Base-by-base conservation (phyloP, 371 early-diverging fungal species). In the Paraphysoderma sedebokerense region DNA sequence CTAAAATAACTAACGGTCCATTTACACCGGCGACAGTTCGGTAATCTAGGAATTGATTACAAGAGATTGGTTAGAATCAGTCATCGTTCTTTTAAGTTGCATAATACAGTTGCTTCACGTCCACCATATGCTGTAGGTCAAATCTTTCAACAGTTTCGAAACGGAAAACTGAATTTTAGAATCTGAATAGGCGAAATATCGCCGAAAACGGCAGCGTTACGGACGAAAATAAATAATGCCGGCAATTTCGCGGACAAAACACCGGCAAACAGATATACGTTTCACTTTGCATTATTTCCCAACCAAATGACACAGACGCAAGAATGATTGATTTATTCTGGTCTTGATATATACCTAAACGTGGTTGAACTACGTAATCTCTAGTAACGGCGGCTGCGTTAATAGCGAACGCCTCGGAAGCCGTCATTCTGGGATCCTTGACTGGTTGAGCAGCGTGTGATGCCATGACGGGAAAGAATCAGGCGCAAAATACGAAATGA, bases 1-100 rank as follows among this genome's bases (percentile, higher is more conserved):
- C 99, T 50, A 99, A 72, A 66, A 99, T 95, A 38, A 99, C 98
- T 58, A 99, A 72, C 32, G 99, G 99, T 32, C 99, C 99, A 65
- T 98, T 99, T 40, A 99, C 98, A 62, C 99, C 98, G 29, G 91
- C 74, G 28, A 99, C 97, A 36, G 98, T 99, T 48, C 93, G 78
- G 68, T 99, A 99, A 60, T 93, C 96, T 92, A 67, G 29, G n/a
- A n/a, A 39, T 5, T 23, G 36, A 12, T 39, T 5, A 15, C 26
- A n/a, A 23, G n/a, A 22, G n/a, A n/a, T n/a, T n/a, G n/a, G n/a
- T n/a, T n/a, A n/a, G n/a, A n/a, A n/a, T n/a, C n/a, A n/a, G n/a
- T n/a, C n/a, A n/a, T n/a, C n/a, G n/a, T n/a, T n/a, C n/a, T n/a
- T n/a, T n/a, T n/a, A n/a, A n/a, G n/a, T n/a, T n/a, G n/a, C n/a